These are phyloP conservation scores for Ligustrum vulgare DNA, from an alignment of 257 asterid species.

Conservation along the genomic window DNA sequence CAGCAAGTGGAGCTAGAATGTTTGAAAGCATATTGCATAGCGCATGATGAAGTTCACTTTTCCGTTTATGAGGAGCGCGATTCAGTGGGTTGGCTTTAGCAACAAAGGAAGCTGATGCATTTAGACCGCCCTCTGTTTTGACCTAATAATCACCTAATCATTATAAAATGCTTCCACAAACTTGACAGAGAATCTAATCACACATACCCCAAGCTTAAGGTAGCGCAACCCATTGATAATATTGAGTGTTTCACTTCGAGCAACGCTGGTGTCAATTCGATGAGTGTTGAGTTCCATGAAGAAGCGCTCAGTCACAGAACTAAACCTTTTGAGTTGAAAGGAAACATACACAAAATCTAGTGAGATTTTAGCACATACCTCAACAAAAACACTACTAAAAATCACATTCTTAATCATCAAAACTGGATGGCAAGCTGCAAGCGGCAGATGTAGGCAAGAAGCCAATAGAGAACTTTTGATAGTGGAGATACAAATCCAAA, in stretches of 20 bases:
- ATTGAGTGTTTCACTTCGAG: slow-evolving; percentile 97
- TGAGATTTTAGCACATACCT: slow-evolving; percentile 14
- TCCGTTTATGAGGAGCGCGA: slow-evolving; percentile 96
- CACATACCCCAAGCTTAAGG: slow-evolving; percentile 95
- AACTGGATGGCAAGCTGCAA: slow-evolving; percentile 1
- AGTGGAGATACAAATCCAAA: slow-evolving; percentile 12
- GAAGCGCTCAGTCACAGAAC: slow-evolving; percentile 98
- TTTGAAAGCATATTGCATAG: slow-evolving; percentile 99
- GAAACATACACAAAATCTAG: slow-evolving; percentile 21
- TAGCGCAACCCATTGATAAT: slow-evolving; percentile 97
- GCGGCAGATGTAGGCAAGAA: slow-evolving; percentile 11
- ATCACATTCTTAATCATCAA: slow-evolving; percentile 17
- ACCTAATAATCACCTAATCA: slow-evolving; percentile 62
- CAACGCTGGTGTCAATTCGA: slow-evolving; percentile 84
- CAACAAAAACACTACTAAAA: slow-evolving; percentile 20
- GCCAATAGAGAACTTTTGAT: slow-evolving; percentile 7
- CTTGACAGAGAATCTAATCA: slow-evolving; percentile 27
- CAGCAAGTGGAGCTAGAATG: slow-evolving; percentile 94
- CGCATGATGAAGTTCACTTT: slow-evolving; percentile 98
- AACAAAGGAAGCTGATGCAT: slow-evolving; percentile 98
- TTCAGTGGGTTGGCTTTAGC: slow-evolving; percentile 96
- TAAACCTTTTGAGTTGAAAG: slow-evolving; percentile 65
- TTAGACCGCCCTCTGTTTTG: slow-evolving; percentile 91
- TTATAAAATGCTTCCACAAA: slow-evolving; percentile 33
- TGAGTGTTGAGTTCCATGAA: slow-evolving; percentile 97